These are phyloP conservation scores for Physcomitrellopsis africana DNA, from an alignment of 225 moss, liverwort and hornwort species.

Conservation along the genomic window DNA sequence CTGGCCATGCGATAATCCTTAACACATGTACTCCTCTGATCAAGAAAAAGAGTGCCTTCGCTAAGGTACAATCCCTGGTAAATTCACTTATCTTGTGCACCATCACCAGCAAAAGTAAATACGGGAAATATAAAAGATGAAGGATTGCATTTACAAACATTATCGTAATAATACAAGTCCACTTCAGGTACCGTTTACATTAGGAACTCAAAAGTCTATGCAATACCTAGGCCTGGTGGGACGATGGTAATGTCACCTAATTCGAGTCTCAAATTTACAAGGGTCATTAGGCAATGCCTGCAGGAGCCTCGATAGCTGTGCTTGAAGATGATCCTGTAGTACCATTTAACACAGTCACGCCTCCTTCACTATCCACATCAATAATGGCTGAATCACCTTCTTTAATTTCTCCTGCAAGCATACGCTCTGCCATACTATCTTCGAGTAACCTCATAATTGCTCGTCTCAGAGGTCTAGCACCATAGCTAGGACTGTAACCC, in stretches of 20 bases:
- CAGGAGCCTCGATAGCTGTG: constrained; percentile 82
- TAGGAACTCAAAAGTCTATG: constrained; percentile 19
- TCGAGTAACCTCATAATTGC: constrained; percentile 95
- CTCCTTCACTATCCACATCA: constrained; percentile 94
- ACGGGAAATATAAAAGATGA: constrained; percentile 3
- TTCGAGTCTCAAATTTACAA: constrained; percentile 17
- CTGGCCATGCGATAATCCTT: no score
- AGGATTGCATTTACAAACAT: constrained; percentile 29
- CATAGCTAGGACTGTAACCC: constrained; percentile 97
- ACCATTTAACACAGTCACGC: constrained; percentile 95
- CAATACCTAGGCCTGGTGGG: constrained; percentile 20
- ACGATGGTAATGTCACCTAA: constrained; percentile 34
- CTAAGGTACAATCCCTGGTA: no score
- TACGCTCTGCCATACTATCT: constrained; percentile 98
- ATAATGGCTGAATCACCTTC: constrained; percentile 97
- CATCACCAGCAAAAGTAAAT: no score
- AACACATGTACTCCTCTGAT: no score
- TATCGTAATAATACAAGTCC: constrained; percentile 31
- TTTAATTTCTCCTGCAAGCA: constrained; percentile 95
- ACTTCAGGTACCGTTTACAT: constrained; percentile 27
- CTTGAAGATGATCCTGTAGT: constrained; percentile 92
- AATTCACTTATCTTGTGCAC: no score
- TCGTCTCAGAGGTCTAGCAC: constrained; percentile 87
- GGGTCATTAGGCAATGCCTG: constrained; percentile 64
- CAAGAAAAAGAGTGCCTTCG: no score